Evolutionary conservation across 2,329 filamentous ascomycete genomes (phyloP), one percentile per base, ranked within the genome.

Genomic region (Alternaria ethzedia): DNA sequence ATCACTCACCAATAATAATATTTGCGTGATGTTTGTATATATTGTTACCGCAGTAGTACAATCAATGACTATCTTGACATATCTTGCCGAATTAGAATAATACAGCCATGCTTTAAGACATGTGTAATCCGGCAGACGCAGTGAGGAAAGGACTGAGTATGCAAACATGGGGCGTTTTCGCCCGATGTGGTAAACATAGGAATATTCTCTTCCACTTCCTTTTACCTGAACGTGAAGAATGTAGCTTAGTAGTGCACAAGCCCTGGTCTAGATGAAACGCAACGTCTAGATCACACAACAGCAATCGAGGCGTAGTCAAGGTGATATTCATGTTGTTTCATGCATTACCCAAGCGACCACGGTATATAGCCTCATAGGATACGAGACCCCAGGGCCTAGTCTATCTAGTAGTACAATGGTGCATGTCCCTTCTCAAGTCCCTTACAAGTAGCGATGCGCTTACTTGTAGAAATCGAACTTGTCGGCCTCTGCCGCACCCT

Each of bases 401-500:
- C 67, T 69, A 69, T 69, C 59, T 71, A 72, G 66, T 56, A 69
- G 55, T 72, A 72, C 71, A 71, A 63, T 54, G 43, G 55, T 61
- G 64, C 60, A 58, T 62, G 59, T 23, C 25, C 47, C 47, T 54
- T 47, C 52, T 41, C 23, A 23, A 23, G 52, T 26, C 21, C 52
- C 32, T 17, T 25, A 21, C 58, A 43, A 11, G n/a, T 28, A 61
- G 32, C 45, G 28, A 54, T 54, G 12, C 28, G 59, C 60, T 68
- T 70, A 80, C 74, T 79, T 80, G 72, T 80, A 80, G 57, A 80
- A 97, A 81, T 97, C 94, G 78, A 96, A 96, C 84, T 89, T 87
- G 78, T 89, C 87, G 51, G 87, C 87, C 80, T 92, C 89, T 66
- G 88, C 86, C 52, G 88, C 87, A 41, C 88, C 93, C 89, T 98